Evolutionary conservation across 1,139 yeast genomes (phyloP), one percentile per base, ranked within the genome.

Genomic region (Candida buenavistaensis): DNA sequence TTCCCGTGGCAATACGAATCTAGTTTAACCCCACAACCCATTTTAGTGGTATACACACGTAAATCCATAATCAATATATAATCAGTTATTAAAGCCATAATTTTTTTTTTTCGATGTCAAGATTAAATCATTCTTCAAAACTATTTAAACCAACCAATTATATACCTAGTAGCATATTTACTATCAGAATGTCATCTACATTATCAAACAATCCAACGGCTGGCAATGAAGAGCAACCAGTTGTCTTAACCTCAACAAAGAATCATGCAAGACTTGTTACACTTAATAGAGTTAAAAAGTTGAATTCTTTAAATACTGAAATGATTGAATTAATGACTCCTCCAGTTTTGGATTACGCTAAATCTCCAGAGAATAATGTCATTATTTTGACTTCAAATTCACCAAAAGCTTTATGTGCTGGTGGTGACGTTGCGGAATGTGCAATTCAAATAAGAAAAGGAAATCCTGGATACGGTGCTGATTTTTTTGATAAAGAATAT

Each of bases 391-490:
- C 79, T 38, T 85, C 96, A 17, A 76, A 75, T 29, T 80, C 83
- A 10, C 72, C 72, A 15, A 75, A 69, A 48, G 75, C 87, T 3
- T 74, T 82, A 40, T 83, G 92, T 63, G 86, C 97, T 26, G 98
- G 98, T 35, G 98, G 97, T 26, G 98, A 92, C 57, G 96, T 92
- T 30, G 83, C 92, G 26, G 81, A 78, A 38, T 79, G 88, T 52
- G 87, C 85, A 15, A 60, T 62, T 37, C 63, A 67, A 47, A 78
- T 78, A 49, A 45, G 64, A 30, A 52, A 59, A 3, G 77, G 74
- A n/a, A 64, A 77, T 41, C 67, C 78, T 1, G 62, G 60, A 8
- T 68, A 75, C 37, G 78, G 89, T 3, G 58, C 80, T 26, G 75
- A 75, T 41, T 86, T 85, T 59, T 92, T 92, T 65, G 78, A 78